A percentile compares a stretch with the other conserved stretches of the same genome.
Conservation (phyloP, 345 rosid species). For the Cardamine occulta region DNA sequence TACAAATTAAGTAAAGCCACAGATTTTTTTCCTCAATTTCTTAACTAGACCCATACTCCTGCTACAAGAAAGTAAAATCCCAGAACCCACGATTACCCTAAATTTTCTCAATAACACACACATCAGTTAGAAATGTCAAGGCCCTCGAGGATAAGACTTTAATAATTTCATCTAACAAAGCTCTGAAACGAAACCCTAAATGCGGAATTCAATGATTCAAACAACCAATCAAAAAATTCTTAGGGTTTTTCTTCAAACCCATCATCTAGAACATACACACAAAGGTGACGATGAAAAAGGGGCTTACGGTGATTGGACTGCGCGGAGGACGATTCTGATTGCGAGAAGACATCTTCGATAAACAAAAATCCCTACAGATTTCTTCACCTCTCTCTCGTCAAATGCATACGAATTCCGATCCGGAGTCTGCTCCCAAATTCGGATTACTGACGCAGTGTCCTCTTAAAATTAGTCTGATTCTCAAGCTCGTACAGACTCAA, state of each 20-base stretch:
- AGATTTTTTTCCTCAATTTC: background rate
- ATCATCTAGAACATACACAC: background rate
- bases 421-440: background rate
- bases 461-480: background rate
- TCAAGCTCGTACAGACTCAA: background rate
- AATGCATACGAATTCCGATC: slow-evolving; percentile 9
- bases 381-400: background rate
- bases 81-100: background rate
- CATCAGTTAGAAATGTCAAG: background rate
- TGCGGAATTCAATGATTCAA: background rate
- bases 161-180: background rate
- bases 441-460: background rate
- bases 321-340: slow-evolving; percentile 87
- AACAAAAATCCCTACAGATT: background rate
- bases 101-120: slow-evolving; percentile 10
- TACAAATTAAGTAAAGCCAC: background rate
- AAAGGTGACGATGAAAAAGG: background rate
- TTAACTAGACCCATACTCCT: background rate
- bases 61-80: background rate
- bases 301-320: slow-evolving; percentile 61
- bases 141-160: background rate
- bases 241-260: background rate
- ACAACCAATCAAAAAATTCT: background rate
- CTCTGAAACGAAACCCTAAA: background rate
- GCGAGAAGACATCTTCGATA: slow-evolving; percentile 59